A percentile compares a stretch with the other conserved stretches of the same genome.
These are phyloP conservation scores for Plasmodium malariae DNA, from an alignment of 169 alveolate genomes.

Conservation along the genomic window DNA sequence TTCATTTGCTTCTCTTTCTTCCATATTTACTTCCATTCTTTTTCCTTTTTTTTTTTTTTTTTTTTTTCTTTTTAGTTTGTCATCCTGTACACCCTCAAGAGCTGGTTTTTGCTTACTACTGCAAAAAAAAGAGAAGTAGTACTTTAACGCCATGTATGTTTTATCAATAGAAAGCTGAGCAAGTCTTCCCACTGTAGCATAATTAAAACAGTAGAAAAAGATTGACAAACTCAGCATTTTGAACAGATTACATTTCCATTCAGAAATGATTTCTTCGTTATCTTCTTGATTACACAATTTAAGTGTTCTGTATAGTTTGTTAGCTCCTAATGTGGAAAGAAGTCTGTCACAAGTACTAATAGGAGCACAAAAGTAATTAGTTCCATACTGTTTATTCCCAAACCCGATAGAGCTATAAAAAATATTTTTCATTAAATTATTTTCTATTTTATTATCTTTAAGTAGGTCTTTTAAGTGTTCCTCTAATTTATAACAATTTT, in stretches of 20 bases:
- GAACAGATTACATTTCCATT: conserved; percentile 61
- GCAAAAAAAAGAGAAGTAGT: conserved; percentile 55
- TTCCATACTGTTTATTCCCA: conserved; percentile 70
- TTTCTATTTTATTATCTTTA: conserved; percentile 35
- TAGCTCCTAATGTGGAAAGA: conserved; percentile 37
- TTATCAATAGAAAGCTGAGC: not conserved
- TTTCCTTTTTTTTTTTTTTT: not conserved
- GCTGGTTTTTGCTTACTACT: not conserved
- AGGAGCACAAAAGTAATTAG: conserved; percentile 55
- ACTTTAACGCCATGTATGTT: conserved; percentile 8
- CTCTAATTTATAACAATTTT: conserved; percentile 39
- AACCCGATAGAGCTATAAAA: conserved; percentile 69
- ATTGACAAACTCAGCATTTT: conserved; percentile 30
- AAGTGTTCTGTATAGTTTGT: conserved; percentile 32
- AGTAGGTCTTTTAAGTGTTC: conserved; percentile 29
- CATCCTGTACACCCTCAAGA: not conserved
- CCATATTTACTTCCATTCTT: too few species aligned
- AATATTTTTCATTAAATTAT: conserved; percentile 45
- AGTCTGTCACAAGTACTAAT: conserved; percentile 46
- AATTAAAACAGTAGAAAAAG: conserved; percentile 41
- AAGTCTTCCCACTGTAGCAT: not conserved
- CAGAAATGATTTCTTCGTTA: conserved; percentile 5
- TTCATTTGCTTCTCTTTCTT: not conserved
- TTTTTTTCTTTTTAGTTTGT: not conserved
- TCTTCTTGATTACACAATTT: conserved; percentile 41